These are phyloP conservation scores for Stagonosporopsis cucurbitacearum DNA, from an alignment of 2,329 filamentous ascomycete genomes.

Conservation along the genomic window DNA sequence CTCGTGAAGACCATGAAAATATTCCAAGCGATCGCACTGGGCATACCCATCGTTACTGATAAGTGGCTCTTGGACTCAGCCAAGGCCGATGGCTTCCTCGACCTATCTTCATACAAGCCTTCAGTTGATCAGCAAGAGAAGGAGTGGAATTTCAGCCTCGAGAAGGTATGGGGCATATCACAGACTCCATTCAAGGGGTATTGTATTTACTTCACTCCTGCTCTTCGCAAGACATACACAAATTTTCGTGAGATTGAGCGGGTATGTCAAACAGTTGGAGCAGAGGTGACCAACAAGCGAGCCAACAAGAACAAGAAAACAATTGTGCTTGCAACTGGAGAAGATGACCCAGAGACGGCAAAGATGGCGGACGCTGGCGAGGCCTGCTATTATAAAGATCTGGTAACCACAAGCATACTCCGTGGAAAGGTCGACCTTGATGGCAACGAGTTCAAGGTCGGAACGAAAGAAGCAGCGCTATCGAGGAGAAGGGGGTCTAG, in stretches of 20 bases:
- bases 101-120: constrained; percentile 45
- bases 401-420: constrained; percentile 53
- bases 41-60: constrained; percentile 56
- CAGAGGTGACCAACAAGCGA: constrained; percentile 39
- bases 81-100: constrained; percentile 45
- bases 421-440: constrained; percentile 51
- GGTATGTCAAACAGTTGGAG: constrained; percentile 50
- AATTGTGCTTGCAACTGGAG: constrained; percentile 49
- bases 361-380: constrained; percentile 42
- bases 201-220: constrained; percentile 57
- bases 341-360: constrained; percentile 47
- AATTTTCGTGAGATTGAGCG: constrained; percentile 49
- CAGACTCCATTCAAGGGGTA: constrained; percentile 56
- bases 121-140: constrained; percentile 42
- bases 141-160: constrained; percentile 50
- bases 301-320: constrained; percentile 29
- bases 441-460: constrained; percentile 49
- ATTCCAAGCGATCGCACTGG: constrained; percentile 51
- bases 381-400: constrained; percentile 52
- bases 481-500: constrained; percentile 25
- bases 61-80: constrained; percentile 54
- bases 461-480: constrained; percentile 5
- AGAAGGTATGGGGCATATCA: constrained; percentile 40
- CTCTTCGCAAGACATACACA: constrained; percentile 42
- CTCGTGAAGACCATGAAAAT: constrained; percentile 56